Conservation (phyloP, 1,284 basidiomycete genomes). For the Porphyrellus sp. region DNA sequence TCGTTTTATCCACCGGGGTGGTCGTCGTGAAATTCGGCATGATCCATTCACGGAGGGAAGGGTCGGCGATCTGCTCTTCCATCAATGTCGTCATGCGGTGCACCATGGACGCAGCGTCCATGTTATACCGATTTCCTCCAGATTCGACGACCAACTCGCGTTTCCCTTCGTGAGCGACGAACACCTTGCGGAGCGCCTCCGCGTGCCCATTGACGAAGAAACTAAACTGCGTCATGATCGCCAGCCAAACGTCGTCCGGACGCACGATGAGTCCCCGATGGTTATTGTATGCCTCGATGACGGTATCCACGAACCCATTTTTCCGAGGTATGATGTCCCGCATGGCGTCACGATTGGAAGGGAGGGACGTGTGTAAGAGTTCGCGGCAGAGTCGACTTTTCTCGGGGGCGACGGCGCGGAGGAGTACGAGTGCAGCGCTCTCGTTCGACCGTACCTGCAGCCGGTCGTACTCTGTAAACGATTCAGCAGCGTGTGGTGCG, state of each 20-base stretch:
- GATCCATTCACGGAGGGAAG: conserved; percentile 40
- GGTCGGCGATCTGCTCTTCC: conserved; percentile 38
- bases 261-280: conserved; percentile 39
- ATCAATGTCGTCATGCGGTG: conserved; percentile 37
- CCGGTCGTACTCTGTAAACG: conserved; percentile 32
- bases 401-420: conserved; percentile 22
- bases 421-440: conserved; percentile 20
- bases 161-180: conserved; percentile 42
- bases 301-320: conserved; percentile 41
- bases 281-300: conserved; percentile 38
- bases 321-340: conserved; percentile 28
- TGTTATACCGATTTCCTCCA: conserved; percentile 27
- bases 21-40: conserved; percentile 49
- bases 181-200: conserved; percentile 39
- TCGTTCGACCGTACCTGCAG: conserved; percentile 24
- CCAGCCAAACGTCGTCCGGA: conserved; percentile 47
- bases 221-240: conserved; percentile 43
- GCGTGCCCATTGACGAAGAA: conserved; percentile 44
- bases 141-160: conserved; percentile 33
- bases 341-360: conserved; percentile 19
- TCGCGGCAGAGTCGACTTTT: conserved; percentile 18
- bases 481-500: conserved; percentile 23
- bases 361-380: conserved; percentile 31
- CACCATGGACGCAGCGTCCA: conserved; percentile 32
- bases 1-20: conserved; percentile 39